Evolutionary conservation across 2,329 filamentous ascomycete species (phyloP).

Genomic region (Talaromyces amestolkiae): DNA sequence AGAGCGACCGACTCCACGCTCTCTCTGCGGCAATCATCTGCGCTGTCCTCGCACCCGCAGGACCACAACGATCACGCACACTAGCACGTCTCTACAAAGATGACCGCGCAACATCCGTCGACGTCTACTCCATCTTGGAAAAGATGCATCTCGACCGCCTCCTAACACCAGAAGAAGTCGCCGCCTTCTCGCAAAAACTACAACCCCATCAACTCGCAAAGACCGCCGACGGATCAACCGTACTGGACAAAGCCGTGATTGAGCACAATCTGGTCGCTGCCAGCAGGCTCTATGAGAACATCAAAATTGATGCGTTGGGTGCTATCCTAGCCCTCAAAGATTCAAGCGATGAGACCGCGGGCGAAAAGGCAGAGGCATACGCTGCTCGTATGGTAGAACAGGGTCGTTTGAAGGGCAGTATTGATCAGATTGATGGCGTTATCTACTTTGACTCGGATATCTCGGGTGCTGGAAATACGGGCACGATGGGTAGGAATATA

Average conservation of each 20-base stretch:
- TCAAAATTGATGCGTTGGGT: slow-evolving; percentile 71
- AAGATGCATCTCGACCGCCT: slow-evolving; percentile 96
- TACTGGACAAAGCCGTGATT: slow-evolving; percentile 86
- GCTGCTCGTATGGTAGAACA: slow-evolving; percentile 96
- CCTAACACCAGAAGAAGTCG: slow-evolving; percentile 76
- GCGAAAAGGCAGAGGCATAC: slow-evolving; percentile 81
- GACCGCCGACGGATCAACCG: slow-evolving; percentile 86
- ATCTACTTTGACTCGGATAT: slow-evolving; percentile 79
- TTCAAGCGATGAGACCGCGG: slow-evolving; percentile 45
- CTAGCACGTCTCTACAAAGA: slow-evolving; percentile 90
- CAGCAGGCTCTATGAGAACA: slow-evolving; percentile 76
- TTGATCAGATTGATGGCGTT: slow-evolving; percentile 87
- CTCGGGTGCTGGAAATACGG: slow-evolving; percentile 64
- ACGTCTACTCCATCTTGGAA: slow-evolving; percentile 85
- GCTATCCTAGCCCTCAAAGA: slow-evolving; percentile 70
- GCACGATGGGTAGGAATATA: slow-evolving; percentile 66
- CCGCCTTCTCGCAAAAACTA: slow-evolving; percentile 76
- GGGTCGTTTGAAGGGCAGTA: slow-evolving; percentile 78
- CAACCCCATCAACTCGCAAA: slow-evolving; percentile 85
- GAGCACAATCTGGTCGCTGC: slow-evolving; percentile 93
- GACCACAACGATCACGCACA: slow-evolving; percentile 75
- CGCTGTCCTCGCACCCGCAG: slow-evolving; percentile 86
- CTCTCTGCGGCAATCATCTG: slow-evolving; percentile 86
- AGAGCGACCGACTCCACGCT: slow-evolving; percentile 80
- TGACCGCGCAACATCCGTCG: slow-evolving; percentile 71